Evolutionary conservation across 2,329 filamentous ascomycete species (phyloP), one percentile per base, ranked within the genome.

Genomic region (Clonostachys rosea): DNA sequence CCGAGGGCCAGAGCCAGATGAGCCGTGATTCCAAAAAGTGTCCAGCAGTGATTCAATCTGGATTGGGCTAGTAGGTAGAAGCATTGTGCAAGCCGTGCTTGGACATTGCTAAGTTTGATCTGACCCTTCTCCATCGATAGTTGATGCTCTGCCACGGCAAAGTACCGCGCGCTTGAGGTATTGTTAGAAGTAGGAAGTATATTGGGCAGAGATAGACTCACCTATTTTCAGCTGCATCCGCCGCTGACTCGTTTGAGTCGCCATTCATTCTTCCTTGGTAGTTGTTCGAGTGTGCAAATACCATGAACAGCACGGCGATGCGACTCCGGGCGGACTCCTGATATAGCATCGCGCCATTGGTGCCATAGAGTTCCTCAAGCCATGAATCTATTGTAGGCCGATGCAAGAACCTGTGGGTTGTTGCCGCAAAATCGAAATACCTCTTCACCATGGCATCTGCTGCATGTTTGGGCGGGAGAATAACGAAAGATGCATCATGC

Each of bases 351-450:
- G 54, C 48, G 0, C 61, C 61, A 3, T 58, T 16, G 0, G 60
- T 67, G 8, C 64, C 61, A 41, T 68, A 65, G 41, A 74, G 68
- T 36, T 73, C 61, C 11, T 63, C 59, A 9, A 73, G 59, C 73
- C 74, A 78, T n/a, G 56, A 54, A 47, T 76, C 68, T 4, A 79
- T 69, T 1, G 70, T 75, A 0, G 74, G 72, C 4, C 76, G 64
- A 54, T 80, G 76, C 7, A 81, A 56, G 49, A 79, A 80, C 1
- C 76, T 68, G 52, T 81, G 76, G 0, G 77, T 79, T 2, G 78
- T 75, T 48, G 78, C 75, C 2, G 76, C 76, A 53, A 76, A 78
- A 46, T 79, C 77, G 54, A 81, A 81, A 49, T 81, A 81, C 6
- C 75, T 60, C 34, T 69, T 65, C 1, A 80, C 60, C 18, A 81